Evolutionary conservation across 305 asterid genomes (phyloP).

Genomic region (Fraxinus greggii): DNA sequence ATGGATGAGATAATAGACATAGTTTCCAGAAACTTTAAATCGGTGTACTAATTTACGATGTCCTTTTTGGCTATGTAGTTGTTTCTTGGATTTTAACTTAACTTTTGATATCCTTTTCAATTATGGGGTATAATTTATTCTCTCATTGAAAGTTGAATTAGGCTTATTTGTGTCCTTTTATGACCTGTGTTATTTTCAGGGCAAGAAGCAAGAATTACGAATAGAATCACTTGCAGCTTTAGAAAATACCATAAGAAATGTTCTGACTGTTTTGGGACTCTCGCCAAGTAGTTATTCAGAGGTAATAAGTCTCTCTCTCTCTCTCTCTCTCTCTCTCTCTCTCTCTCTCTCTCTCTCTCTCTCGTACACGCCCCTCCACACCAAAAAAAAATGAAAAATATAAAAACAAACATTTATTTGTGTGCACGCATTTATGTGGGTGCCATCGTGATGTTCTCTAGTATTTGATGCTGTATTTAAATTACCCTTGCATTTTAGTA

Average conservation of each 20-base stretch:
- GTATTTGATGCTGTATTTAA: neutral
- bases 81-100: neutral
- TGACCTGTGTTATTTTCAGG: constrained; percentile 46
- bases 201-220: constrained; percentile 80
- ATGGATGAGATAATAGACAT: constrained; percentile 10
- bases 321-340: neutral
- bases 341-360: no score
- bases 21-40: neutral
- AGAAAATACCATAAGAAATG: constrained; percentile 52
- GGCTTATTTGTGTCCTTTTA: constrained; percentile 12
- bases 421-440: neutral
- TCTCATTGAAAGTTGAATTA: constrained; percentile 12
- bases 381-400: neutral
- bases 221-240: constrained; percentile 74
- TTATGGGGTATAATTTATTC: constrained; percentile 14
- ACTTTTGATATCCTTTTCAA: neutral
- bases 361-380: neutral
- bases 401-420: neutral
- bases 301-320: constrained; percentile 39
- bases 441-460: neutral
- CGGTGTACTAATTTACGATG: neutral
- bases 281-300: constrained; percentile 65
- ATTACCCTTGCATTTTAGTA: neutral
- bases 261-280: constrained; percentile 72
- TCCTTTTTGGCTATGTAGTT: constrained; percentile 11